Evolutionary conservation across 352 stramenopile genomes (phyloP).

Genomic region (Phytophthora melonis): DNA sequence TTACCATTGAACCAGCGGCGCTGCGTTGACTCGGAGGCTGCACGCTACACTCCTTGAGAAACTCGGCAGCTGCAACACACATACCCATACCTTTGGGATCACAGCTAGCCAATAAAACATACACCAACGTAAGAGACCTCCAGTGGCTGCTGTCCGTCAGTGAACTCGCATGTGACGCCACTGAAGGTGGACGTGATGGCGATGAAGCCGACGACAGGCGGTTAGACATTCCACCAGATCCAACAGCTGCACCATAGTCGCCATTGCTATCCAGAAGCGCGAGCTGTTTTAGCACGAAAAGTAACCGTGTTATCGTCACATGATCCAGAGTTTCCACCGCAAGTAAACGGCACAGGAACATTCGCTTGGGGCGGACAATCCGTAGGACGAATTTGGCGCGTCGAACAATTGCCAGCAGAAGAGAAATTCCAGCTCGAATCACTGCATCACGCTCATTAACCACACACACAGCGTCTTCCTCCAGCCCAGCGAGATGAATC

Average conservation of each 20-base stretch:
- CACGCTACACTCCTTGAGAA: slow-evolving; percentile 70
- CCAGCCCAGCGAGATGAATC: slow-evolving; percentile 44
- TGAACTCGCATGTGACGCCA: slow-evolving; percentile 35
- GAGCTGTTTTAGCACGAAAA: slow-evolving; percentile 77
- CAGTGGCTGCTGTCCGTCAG: slow-evolving; percentile 61
- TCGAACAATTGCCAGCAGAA: slow-evolving; percentile 75
- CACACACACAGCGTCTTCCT: slow-evolving; percentile 69
- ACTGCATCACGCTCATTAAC: slow-evolving; percentile 73
- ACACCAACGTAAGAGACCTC: slow-evolving; percentile 76
- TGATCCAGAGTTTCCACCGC: slow-evolving; percentile 80
- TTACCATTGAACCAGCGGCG: background rate
- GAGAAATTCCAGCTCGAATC: slow-evolving; percentile 70
- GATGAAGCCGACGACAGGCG: slow-evolving; percentile 22
- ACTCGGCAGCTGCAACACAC: slow-evolving; percentile 73
- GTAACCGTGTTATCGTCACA: slow-evolving; percentile 69
- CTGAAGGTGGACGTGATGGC: slow-evolving; percentile 20
- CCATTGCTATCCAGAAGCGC: slow-evolving; percentile 48
- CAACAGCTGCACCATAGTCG: slow-evolving; percentile 1
- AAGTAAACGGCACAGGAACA: slow-evolving; percentile 79
- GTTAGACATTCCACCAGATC: slow-evolving; percentile 3
- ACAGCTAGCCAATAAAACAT: slow-evolving; percentile 76
- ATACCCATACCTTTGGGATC: slow-evolving; percentile 84
- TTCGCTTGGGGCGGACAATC: slow-evolving; percentile 69
- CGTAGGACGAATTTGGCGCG: slow-evolving; percentile 78
- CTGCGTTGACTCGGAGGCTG: slow-evolving; percentile 10